Base-by-base conservation (phyloP, 306 rosid species). In the Trifolium fragiferum region DNA sequence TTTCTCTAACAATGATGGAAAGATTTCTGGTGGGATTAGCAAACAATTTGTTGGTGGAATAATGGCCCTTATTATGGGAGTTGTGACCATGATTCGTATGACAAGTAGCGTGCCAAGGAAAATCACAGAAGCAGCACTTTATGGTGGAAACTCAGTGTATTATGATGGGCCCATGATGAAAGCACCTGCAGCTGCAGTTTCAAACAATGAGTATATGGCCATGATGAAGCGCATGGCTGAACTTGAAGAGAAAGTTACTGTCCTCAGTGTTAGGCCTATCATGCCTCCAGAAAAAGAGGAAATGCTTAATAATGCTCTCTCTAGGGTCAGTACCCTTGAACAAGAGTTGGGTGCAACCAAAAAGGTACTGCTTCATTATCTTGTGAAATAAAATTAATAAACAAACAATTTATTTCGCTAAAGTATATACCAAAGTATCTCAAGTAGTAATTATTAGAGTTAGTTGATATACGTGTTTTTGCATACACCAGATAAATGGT, bases 161-260 rank as follows among this genome's bases (percentile, higher is more conserved):
- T 85, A 86, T 75, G 89, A 86, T 41, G 82, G 66, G 23, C 49
- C 75, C 12, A 64, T 18, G 66, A 70, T 66, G 61, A 89, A 81
- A 76, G 63, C 13, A 12, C 12, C 67, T 9, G 10, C 58, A 49
- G 77, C 67, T 9, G 13, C 59, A 54, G 76, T 90, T 76, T 64
- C 90, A 46, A 76, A 12, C 35, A 33, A 63, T 23, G 96, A 90
- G 57, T 82, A 90, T 77, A 85, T 81, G 86, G 10, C 68, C 44
- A 70, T 90, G 87, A 85, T 90, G 90, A 95, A 89, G 67, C 93
- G 91, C 76, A 90, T 95, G 95, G 92, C 96, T 7, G 98, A 92
- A 37, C 81, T 95, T 12, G 99, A 92, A 80, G 92, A 90, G 66
- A 95, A 79, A 58, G 81, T 95, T 46, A 77, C 16, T 61, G 77